Evolutionary conservation across 108 stramenopile species (phyloP).

Genomic region (Aurantiochytrium sp.): DNA sequence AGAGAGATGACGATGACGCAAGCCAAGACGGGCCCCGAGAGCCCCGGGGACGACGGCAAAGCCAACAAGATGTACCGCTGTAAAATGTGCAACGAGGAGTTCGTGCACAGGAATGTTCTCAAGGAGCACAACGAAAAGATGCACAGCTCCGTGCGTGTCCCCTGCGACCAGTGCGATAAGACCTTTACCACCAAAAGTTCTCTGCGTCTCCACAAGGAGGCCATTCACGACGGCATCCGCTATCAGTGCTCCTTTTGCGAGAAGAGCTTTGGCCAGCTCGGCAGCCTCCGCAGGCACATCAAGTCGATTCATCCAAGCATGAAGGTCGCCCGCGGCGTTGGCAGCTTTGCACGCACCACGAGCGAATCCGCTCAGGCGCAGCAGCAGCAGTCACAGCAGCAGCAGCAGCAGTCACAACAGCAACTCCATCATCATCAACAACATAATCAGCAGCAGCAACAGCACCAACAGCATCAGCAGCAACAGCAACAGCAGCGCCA

Average conservation of each 20-base stretch:
- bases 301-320: neutral
- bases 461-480: too few relatives aligned
- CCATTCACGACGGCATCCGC: slow-evolving; percentile 7
- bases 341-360: neutral
- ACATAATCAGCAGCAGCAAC: too few relatives aligned
- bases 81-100: slow-evolving; percentile 3
- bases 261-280: neutral
- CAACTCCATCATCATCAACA: too few relatives aligned
- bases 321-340: neutral
- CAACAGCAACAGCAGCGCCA: too few relatives aligned
- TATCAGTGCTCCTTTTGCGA: slow-evolving; percentile 4
- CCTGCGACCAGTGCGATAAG: neutral
- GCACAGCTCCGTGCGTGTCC: neutral
- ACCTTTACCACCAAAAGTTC: slow-evolving; percentile 2
- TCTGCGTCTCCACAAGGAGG: neutral
- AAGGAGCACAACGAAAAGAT: neutral
- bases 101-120: neutral
- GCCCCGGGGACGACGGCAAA: neutral
- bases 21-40: too few relatives aligned
- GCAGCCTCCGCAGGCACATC: neutral
- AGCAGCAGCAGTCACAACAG: too few relatives aligned
- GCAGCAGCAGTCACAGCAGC: too few relatives aligned
- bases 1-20: too few relatives aligned
- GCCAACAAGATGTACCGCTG: neutral
- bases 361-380: neutral